These are phyloP conservation scores for Fusarium sp. DNA, from an alignment of 2,329 filamentous ascomycete genomes.

Conservation along the genomic window DNA sequence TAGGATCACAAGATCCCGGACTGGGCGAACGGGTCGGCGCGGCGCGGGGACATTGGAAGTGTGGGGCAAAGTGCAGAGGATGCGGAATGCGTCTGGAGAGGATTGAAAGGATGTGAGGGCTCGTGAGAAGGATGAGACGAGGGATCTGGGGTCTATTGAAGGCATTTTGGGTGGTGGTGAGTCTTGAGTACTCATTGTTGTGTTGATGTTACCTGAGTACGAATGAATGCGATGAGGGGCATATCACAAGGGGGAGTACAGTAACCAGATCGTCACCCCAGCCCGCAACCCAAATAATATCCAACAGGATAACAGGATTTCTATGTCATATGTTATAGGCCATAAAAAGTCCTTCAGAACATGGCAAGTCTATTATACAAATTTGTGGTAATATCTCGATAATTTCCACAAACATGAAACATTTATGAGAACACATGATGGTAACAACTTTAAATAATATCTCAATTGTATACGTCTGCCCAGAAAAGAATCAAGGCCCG, in stretches of 20 bases:
- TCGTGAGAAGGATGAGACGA: constrained; percentile 61
- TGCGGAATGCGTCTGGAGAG: constrained; percentile 60
- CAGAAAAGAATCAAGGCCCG: background rate
- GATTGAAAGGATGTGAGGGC: constrained; percentile 62
- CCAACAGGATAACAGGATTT: no score
- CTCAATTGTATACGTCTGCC: background rate
- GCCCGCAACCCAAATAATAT: no score
- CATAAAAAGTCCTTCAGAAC: no score
- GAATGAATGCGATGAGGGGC: constrained; percentile 35
- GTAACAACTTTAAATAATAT: constrained; percentile 12
- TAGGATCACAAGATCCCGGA: constrained; percentile 66
- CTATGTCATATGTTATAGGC: no score
- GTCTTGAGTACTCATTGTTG: constrained; percentile 22
- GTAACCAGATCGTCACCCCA: no score
- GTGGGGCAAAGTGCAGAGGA: constrained; percentile 61
- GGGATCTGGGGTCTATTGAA: constrained; percentile 44
- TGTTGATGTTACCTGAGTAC: constrained; percentile 3
- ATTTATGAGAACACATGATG: no score
- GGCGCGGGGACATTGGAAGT: constrained; percentile 24
- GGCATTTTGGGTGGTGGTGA: constrained; percentile 33
- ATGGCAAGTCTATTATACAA: no score
- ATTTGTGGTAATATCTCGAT: no score
- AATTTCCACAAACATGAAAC: no score
- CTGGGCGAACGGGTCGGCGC: constrained; percentile 41
- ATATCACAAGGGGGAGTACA: constrained; percentile 1